phyloP scores from a whole-genome alignment of 2,329 filamentous ascomycete species.

The Ceratocystis cubensis region DNA sequence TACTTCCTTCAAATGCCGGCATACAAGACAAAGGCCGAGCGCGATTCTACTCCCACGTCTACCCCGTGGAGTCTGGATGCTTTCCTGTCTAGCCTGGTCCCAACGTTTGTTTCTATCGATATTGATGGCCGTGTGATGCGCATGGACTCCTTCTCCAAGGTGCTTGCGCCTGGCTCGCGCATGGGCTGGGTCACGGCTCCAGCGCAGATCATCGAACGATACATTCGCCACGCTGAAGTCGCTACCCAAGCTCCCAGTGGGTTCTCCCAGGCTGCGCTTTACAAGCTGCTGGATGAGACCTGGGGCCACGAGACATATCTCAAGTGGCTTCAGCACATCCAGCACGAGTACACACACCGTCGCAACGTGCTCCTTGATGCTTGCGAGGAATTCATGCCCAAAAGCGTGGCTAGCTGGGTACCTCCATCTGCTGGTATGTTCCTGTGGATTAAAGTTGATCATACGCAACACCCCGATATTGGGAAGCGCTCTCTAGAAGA shows the following conservation, averaged over 20 bases:
- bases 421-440: conserved; percentile 89
- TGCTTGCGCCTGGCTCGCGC: conserved; percentile 69
- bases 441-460: conserved; percentile 63
- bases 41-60: conserved; percentile 47
- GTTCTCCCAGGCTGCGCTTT: conserved; percentile 69
- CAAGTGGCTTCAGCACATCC: conserved; percentile 73
- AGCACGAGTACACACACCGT: conserved; percentile 67
- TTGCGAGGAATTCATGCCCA: conserved; percentile 65
- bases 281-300: conserved; percentile 80
- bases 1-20: conserved; percentile 85
- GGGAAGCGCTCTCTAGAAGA: conserved; percentile 42
- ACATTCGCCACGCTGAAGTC: conserved; percentile 68
- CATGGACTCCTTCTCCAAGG: conserved; percentile 88
- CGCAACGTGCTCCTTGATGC: conserved; percentile 65
- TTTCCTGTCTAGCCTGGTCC: conserved; percentile 58
- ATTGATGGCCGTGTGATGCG: conserved; percentile 78
- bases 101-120: conserved; percentile 55
- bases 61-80: conserved; percentile 40
- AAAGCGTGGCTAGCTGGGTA: conserved; percentile 63
- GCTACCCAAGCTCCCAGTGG: conserved; percentile 77
- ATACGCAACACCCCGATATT: conserved; percentile 51
- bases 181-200: conserved; percentile 83
- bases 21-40: conserved; percentile 53
- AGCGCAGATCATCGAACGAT: conserved; percentile 71
- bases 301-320: conserved; percentile 91